Percentiles rank a stretch among this genome's conserved stretches.
These are phyloP conservation scores for Botrytis galanthina DNA, from an alignment of 2,329 filamentous ascomycete genomes.

Conservation along the genomic window DNA sequence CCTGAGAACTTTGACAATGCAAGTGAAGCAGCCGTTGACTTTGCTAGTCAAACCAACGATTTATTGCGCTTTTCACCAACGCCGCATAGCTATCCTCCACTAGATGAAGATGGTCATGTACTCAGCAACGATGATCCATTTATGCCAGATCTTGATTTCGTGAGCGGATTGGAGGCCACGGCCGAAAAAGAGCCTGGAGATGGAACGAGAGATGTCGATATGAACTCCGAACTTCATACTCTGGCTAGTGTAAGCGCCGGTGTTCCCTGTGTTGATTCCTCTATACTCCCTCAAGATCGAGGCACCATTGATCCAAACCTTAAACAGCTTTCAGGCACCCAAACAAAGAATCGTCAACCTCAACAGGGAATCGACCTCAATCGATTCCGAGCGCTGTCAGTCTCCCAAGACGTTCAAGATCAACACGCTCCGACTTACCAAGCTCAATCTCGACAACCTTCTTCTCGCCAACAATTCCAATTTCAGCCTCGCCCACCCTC, in stretches of 20 bases:
- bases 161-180: not conserved
- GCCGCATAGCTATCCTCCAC: not conserved
- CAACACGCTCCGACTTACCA: not conserved
- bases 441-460: not conserved
- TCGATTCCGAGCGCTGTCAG: not conserved
- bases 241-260: not conserved
- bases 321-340: not conserved
- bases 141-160: not conserved
- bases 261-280: not conserved
- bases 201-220: not conserved
- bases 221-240: not conserved
- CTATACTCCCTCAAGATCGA: not conserved
- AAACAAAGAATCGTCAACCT: not conserved
- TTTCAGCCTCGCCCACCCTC: not conserved
- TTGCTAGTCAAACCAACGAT: not conserved
- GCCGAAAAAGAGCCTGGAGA: not conserved
- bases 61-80: not conserved
- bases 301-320: not conserved
- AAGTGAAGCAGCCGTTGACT: not conserved
- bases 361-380: not conserved
- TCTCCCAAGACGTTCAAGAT: not conserved
- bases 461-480: not conserved
- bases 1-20: not conserved
- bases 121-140: not conserved
- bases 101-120: not conserved